phyloP scores from a whole-genome alignment of 768 basidiomycete genomes.

The Pleurotus sapidus region DNA sequence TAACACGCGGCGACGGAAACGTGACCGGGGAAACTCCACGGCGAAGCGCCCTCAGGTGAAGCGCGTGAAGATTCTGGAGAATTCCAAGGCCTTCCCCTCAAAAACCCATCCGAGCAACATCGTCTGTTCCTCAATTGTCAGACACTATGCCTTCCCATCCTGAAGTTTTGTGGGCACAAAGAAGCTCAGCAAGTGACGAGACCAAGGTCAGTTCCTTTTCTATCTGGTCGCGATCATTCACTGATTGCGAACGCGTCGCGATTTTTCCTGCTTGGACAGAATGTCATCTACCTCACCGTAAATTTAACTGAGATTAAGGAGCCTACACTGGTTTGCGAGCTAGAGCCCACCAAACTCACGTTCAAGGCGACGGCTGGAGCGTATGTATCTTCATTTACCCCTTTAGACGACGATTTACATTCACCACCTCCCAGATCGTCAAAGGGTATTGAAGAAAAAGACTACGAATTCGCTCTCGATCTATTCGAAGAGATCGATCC shows the following conservation, averaged over 20 bases:
- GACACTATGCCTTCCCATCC: conserved; percentile 60
- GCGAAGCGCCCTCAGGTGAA: background rate
- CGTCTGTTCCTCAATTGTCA: conserved; percentile 11
- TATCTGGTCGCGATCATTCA: conserved; percentile 14
- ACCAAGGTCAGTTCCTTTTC: conserved; percentile 55
- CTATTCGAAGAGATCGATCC: conserved; percentile 74
- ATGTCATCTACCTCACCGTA: conserved; percentile 81
- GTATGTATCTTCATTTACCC: conserved; percentile 36
- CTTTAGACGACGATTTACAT: conserved; percentile 7
- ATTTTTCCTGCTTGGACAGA: conserved; percentile 44
- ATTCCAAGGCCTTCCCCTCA: conserved; percentile 28
- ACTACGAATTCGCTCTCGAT: conserved; percentile 74
- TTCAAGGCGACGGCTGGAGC: conserved; percentile 66
- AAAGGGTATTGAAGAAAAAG: conserved; percentile 46
- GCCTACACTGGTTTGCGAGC: conserved; percentile 52
- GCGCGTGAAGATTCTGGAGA: conserved; percentile 37
- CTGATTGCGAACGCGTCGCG: conserved; percentile 16
- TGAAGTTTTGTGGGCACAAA: conserved; percentile 94
- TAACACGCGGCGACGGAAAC: no score
- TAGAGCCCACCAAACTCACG: conserved; percentile 54
- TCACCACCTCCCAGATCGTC: conserved; percentile 25
- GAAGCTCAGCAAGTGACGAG: conserved; percentile 63
- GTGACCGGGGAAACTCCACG: no score
- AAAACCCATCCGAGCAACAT: conserved; percentile 19
- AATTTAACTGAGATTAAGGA: conserved; percentile 75